Percentiles rank a stretch among this genome's conserved stretches.
phyloP scores from a whole-genome alignment of 2,329 filamentous ascomycete species.

The Byssoonygena ceratinophila region DNA sequence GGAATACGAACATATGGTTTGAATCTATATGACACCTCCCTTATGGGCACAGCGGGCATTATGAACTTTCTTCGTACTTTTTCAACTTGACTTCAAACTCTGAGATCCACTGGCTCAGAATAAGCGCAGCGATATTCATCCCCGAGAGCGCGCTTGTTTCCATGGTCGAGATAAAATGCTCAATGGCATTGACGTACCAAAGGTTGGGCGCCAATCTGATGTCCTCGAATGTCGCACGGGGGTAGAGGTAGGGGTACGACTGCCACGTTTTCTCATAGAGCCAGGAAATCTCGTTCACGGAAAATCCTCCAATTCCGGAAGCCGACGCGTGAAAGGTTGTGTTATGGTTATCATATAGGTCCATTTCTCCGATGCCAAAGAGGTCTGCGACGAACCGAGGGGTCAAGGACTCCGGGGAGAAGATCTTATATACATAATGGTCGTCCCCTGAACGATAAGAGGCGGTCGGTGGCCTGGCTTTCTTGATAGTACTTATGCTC shows the following conservation, averaged over 20 bases:
- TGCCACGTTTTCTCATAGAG: conserved; percentile 67
- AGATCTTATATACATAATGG: conserved; percentile 58
- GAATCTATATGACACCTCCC: not conserved
- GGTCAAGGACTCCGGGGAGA: conserved; percentile 45
- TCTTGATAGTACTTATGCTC: conserved; percentile 65
- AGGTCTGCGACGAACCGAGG: conserved; percentile 40
- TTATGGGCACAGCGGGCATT: not conserved
- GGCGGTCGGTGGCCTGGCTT: conserved; percentile 47
- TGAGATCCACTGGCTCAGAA: conserved; percentile 34
- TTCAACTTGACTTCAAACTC: conserved; percentile 17
- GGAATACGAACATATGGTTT: not conserved
- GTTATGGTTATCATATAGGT: conserved; percentile 17
- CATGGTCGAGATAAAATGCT: conserved; percentile 95
- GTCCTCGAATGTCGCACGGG: conserved; percentile 78
- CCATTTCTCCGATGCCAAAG: conserved; percentile 35
- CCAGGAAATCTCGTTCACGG: conserved; percentile 54
- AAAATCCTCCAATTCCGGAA: conserved; percentile 25
- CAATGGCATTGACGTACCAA: conserved; percentile 59
- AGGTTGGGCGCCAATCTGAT: conserved; percentile 47
- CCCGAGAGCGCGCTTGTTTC: conserved; percentile 91
- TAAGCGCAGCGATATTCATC: conserved; percentile 48
- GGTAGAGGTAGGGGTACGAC: conserved; percentile 75
- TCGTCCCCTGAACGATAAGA: conserved; percentile 17
- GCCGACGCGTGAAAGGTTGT: conserved; percentile 12
- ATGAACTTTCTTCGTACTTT: conserved; percentile 12